phyloP scores from a whole-genome alignment of 305 asterid genomes.

The Solanum hybrid region DNA sequence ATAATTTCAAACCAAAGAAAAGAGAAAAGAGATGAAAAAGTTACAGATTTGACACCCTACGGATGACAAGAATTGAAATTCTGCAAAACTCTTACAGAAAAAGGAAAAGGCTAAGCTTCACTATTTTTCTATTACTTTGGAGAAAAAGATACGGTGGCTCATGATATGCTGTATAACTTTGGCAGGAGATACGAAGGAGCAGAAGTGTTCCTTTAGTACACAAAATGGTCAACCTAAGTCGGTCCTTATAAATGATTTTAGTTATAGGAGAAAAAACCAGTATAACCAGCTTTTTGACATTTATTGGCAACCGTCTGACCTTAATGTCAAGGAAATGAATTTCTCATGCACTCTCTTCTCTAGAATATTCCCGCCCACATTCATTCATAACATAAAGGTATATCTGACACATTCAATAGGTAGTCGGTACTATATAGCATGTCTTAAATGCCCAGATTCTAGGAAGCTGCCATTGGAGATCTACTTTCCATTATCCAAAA shows the following conservation, averaged over 20 bases:
- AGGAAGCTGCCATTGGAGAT: neutral
- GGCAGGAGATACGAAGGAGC: neutral
- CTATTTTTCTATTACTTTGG: neutral
- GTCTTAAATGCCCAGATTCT: neutral
- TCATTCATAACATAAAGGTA: neutral
- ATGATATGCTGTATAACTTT: neutral
- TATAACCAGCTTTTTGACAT: neutral
- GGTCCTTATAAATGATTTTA: neutral
- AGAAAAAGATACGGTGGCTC: neutral
- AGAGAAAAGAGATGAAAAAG: neutral
- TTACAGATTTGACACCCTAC: neutral
- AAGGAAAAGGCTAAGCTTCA: neutral
- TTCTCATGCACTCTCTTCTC: neutral
- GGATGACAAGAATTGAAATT: neutral
- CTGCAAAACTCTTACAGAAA: neutral
- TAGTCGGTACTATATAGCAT: neutral
- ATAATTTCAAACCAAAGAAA: neutral
- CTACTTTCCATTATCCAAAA: neutral
- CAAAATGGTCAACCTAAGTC: neutral
- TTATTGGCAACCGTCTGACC: neutral
- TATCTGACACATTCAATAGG: neutral
- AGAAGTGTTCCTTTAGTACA: neutral
- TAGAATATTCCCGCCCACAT: neutral
- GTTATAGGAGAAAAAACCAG: neutral
- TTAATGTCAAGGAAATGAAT: neutral